Percentiles rank a stretch among this genome's conserved stretches.
phyloP scores from a whole-genome alignment of 1,139 yeast species.

The Sugiyamaella japonica region DNA sequence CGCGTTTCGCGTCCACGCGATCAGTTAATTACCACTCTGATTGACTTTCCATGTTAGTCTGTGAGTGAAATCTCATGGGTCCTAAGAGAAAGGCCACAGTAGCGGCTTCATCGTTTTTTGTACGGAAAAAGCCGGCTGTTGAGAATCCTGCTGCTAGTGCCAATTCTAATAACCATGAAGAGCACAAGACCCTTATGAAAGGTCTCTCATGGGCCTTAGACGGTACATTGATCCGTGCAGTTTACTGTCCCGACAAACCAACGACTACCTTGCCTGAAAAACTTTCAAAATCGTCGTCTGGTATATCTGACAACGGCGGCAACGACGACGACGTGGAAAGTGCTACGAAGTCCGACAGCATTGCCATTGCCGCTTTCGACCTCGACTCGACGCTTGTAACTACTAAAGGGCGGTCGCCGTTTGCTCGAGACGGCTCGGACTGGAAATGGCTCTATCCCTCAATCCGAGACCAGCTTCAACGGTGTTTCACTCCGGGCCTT shows the following conservation, averaged over 20 bases:
- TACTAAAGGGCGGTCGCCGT: slow-evolving; percentile 59
- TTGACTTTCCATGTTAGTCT: too few relatives aligned
- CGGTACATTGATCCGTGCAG: slow-evolving; percentile 7
- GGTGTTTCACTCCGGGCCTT: background rate
- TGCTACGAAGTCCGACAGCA: background rate
- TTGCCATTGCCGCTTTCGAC: slow-evolving; percentile 64
- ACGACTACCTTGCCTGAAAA: background rate
- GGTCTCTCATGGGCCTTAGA: slow-evolving; percentile 14
- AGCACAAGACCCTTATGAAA: background rate
- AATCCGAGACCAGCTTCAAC: background rate
- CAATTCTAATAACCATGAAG: background rate
- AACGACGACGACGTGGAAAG: background rate
- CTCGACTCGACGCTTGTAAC: slow-evolving; percentile 68
- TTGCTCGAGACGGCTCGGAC: slow-evolving; percentile 58
- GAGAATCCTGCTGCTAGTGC: background rate
- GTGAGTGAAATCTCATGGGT: background rate
- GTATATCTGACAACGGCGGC: background rate
- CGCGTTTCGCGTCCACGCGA: background rate
- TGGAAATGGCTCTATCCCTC: slow-evolving; percentile 61
- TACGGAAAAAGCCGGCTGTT: slow-evolving; percentile 1
- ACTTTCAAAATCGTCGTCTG: background rate
- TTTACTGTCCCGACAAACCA: background rate
- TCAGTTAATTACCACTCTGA: background rate
- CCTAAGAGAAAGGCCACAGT: slow-evolving; percentile 12
- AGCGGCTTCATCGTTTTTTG: slow-evolving; percentile 5